Evolutionary conservation across 163 green algal species (phyloP), one percentile per base, ranked within the genome.

Genomic region (Chloromonas sp.): DNA sequence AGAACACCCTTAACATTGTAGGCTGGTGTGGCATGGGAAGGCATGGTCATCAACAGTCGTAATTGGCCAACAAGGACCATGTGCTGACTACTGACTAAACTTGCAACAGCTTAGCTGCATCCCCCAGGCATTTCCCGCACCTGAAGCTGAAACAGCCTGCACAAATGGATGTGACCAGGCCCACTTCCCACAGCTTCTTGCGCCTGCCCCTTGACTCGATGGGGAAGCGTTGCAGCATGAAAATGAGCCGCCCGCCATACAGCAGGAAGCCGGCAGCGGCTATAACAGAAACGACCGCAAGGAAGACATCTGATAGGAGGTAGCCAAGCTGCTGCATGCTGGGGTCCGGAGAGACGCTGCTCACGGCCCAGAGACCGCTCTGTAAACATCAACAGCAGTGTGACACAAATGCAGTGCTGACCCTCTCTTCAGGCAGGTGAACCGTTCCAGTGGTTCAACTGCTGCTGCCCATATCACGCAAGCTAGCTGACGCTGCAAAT

Each of bases 181-280:
- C 97, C 14, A 99, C 96, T 91, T 99, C 97, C 57, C 91, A 89
- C 87, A 99, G 94, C 95, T 99, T 99, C 92, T 98, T 98, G 78
- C 92, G 90, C 59, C 97, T 89, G 0, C 97, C 97, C 14, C 93
- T 89, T 8, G 89, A 96, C 89, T 99, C 96, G 61, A 99, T 97
- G 5, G 97, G 97, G 92, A 99, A 99, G 62, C 95, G 91, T 84
- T 96, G 92, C n/a, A 99, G 93, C 96, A 99, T 99, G 61, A 97
- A 84, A 86, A 98, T 98, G 57, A 99, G 93, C 62, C 96, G 92
- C 60, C 96, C 94, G 60, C 96, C 96, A 87, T 98, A 99, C 60
- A 99, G 85, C 79, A 98, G 80, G 87, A 99, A 99, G 81, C 94
- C 96, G 5, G 89, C 87, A 1, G 95, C 95, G 2, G 96, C 96